A percentile compares a stretch with the other conserved stretches of the same genome.
Conservation (phyloP, 2,329 filamentous ascomycete genomes). For the Penicillium sp. region DNA sequence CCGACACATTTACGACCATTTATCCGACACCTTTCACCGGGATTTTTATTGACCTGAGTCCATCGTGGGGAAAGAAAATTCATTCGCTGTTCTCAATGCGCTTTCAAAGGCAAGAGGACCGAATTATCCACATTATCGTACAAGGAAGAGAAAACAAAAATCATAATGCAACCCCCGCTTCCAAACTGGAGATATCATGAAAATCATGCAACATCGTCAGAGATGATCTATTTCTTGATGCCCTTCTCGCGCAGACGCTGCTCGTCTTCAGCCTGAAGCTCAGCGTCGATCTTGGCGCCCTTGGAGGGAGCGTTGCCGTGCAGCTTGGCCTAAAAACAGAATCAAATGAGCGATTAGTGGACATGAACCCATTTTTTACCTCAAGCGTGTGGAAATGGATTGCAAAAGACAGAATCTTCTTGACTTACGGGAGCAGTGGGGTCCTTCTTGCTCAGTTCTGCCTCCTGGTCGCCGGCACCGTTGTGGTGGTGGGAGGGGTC, state of each 20-base stretch:
- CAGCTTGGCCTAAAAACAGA: conserved; percentile 31
- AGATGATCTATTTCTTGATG: conserved; percentile 25
- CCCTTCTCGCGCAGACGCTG: conserved; percentile 42
- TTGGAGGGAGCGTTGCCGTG: conserved; percentile 45
- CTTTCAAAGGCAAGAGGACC: conserved; percentile 3
- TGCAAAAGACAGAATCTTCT: too few species aligned
- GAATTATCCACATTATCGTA: conserved; percentile 53
- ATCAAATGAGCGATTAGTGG: too few species aligned
- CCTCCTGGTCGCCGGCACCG: conserved; percentile 28
- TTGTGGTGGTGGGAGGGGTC: conserved; percentile 24
- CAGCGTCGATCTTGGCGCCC: conserved; percentile 44
- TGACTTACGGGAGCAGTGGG: conserved; percentile 38
- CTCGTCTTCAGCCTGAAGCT: conserved; percentile 41
- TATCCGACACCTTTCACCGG: too few species aligned
- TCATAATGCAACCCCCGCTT: neutral
- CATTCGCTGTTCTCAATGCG: conserved; percentile 2
- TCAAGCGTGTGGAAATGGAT: too few species aligned
- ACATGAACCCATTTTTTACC: too few species aligned
- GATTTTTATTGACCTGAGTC: neutral
- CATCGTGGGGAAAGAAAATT: neutral
- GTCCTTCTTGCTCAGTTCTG: conserved; percentile 37
- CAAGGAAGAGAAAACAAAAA: conserved; percentile 65
- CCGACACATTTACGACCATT: too few species aligned
- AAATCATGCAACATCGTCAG: conserved; percentile 4
- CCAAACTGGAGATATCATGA: neutral